Evolutionary conservation across 2,329 filamentous ascomycete genomes (phyloP).

Genomic region (Trichoderma brevicompactum): DNA sequence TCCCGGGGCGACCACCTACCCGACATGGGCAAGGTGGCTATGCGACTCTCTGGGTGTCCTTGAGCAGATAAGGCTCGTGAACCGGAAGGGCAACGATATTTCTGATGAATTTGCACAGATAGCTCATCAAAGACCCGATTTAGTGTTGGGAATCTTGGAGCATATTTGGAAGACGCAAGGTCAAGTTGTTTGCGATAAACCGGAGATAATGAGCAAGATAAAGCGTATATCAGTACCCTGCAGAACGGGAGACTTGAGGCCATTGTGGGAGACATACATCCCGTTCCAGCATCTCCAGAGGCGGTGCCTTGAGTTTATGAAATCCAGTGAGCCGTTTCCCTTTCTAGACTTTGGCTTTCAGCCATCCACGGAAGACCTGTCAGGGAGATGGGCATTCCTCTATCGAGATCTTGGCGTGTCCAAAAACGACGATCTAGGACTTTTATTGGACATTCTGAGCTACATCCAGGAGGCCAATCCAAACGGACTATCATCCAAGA

Average conservation of each 20-base stretch:
- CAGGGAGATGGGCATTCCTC: constrained; percentile 26
- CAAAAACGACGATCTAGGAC: constrained; percentile 24
- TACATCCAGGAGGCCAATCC: constrained; percentile 27
- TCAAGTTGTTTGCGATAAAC: not conserved
- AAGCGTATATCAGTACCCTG: constrained; percentile 23
- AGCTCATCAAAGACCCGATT: not conserved
- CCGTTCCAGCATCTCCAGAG: constrained; percentile 24
- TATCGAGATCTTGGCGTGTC: constrained; percentile 27
- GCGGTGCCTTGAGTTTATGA: constrained; percentile 25
- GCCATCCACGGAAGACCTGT: constrained; percentile 18
- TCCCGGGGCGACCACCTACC: not conserved
- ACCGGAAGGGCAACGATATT: constrained; percentile 1
- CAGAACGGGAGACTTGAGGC: constrained; percentile 12
- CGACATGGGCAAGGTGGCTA: constrained; percentile 22
- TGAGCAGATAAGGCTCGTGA: constrained; percentile 11
- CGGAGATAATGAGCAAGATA: constrained; percentile 15
- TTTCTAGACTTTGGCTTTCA: constrained; percentile 27
- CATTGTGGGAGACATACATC: constrained; percentile 29
- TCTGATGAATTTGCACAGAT: constrained; percentile 13
- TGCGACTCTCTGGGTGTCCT: constrained; percentile 3
- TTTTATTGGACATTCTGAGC: constrained; percentile 28
- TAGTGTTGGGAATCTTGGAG: constrained; percentile 18
- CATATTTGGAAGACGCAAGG: constrained; percentile 21
- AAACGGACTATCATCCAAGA: constrained; percentile 6
- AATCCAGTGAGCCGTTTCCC: constrained; percentile 22